Evolutionary conservation across 176 grass and related monocot species (phyloP), one percentile per base, ranked within the genome.

Genomic region (Canna indica): DNA sequence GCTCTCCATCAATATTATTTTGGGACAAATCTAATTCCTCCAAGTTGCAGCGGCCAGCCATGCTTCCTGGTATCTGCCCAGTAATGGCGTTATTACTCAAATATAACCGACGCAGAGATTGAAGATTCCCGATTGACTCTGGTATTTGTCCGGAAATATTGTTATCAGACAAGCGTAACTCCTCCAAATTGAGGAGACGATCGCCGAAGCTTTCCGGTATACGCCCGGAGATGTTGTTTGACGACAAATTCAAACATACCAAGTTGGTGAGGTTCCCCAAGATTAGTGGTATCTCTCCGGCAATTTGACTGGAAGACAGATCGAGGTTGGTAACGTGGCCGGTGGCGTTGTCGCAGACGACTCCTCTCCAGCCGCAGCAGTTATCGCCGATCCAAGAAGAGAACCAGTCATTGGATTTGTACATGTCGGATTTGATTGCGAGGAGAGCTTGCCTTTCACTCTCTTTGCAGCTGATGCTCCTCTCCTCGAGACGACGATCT

Each of bases 321-420:
- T 71, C 15, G 16, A 83, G 33, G 41, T 70, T 63, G n/a, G 78
- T 28, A 3, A 83, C 76, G 28, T 71, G 76, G 44, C 81, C 76
- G 1, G 75, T 78, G 36, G 7, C 26, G 59, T n/a, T 17, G 76
- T 71, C 73, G 76, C 81, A 83, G 50, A 6, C 50, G 20, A 54
- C 50, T 18, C 50, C 50, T 54, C 50, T 54, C 50, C 50, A 54
- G 4, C 22, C 22, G 50, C 50, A 54, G 50, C 50, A 54, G 50
- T 54, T 16, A 18, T 6, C 1, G 22, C 50, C 50, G 50, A n/a
- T 25, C 50, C 50, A 54, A 54, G 50, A 54, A 4, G 50, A 54
- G 50, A 54, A 54, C 50, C 14, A 54, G 50, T 54, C 18, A 16
- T 1, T 16, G 11, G 50, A n/a, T 18, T 22, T 16, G 22, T 4